Percentiles rank a stretch among this genome's conserved stretches.
phyloP scores from a whole-genome alignment of 2,329 filamentous ascomycete species.

The Juglanconis oblonga region DNA sequence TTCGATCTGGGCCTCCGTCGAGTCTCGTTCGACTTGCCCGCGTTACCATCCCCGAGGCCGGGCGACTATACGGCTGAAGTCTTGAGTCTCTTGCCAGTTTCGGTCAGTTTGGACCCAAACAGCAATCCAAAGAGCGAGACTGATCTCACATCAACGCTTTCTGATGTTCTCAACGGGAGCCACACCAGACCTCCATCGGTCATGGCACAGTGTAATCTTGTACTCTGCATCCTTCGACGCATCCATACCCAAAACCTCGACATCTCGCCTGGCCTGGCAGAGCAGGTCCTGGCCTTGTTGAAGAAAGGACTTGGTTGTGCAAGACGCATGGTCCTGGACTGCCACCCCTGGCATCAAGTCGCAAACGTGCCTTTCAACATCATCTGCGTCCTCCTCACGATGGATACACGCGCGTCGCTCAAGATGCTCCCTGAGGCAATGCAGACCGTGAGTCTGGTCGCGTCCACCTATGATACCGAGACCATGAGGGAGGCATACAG shows the following conservation, averaged over 20 bases:
- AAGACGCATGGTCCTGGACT: constrained; percentile 39
- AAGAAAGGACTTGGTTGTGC: constrained; percentile 45
- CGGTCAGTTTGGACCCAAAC: constrained; percentile 52
- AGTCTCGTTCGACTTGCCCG: constrained; percentile 37
- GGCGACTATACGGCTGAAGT: constrained; percentile 46
- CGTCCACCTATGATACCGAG: constrained; percentile 41
- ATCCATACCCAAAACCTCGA: constrained; percentile 48
- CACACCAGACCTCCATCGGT: constrained; percentile 41
- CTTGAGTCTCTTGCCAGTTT: constrained; percentile 49
- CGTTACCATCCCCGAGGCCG: constrained; percentile 34
- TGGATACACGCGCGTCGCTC: constrained; percentile 49
- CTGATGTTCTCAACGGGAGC: constrained; percentile 35
- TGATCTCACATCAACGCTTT: constrained; percentile 42
- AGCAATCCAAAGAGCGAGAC: constrained; percentile 33
- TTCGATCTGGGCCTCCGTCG: constrained; percentile 56
- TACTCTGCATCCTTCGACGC: constrained; percentile 53
- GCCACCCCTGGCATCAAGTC: constrained; percentile 56
- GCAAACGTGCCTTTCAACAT: constrained; percentile 60
- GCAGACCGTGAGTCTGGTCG: constrained; percentile 40
- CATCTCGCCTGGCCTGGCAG: constrained; percentile 39
- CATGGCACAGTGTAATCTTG: constrained; percentile 52
- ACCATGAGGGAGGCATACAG: constrained; percentile 51
- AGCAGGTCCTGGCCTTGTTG: constrained; percentile 45
- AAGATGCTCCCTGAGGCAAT: constrained; percentile 49
- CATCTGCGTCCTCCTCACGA: constrained; percentile 52